These are phyloP conservation scores for Smallanthus sonchifolius DNA, from an alignment of 129 eudicot genomes.

Conservation along the genomic window DNA sequence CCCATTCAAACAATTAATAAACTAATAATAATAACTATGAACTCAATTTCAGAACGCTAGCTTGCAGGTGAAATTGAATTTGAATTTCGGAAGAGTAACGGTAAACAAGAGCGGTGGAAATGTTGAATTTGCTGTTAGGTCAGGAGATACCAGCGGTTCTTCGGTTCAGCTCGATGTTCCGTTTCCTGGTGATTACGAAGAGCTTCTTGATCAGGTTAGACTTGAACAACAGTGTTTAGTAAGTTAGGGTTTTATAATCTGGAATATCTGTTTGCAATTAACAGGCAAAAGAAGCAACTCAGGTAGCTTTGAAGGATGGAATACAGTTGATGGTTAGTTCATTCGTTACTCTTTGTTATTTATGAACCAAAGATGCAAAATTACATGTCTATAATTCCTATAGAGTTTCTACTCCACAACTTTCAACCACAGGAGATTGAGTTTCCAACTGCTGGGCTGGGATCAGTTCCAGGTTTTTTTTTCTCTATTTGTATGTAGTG, in stretches of 20 bases:
- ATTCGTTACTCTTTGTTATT: slow-evolving; percentile 14
- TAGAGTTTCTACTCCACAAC: slow-evolving; percentile 59
- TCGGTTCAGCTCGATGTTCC: slow-evolving; percentile 52
- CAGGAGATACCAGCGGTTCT: slow-evolving; percentile 33
- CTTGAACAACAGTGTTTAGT: neutral
- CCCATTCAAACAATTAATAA: too few relatives aligned
- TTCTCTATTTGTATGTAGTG: neutral
- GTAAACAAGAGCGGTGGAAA: slow-evolving; percentile 23
- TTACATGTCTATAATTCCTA: slow-evolving; percentile 25
- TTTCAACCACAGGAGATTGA: slow-evolving; percentile 89
- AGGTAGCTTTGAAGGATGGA: slow-evolving; percentile 66
- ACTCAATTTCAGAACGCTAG: slow-evolving; percentile 21
- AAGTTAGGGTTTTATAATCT: neutral
- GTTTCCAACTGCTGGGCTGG: slow-evolving; percentile 96
- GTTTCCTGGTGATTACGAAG: slow-evolving; percentile 64
- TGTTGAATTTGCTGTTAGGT: slow-evolving; percentile 23
- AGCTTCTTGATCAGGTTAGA: slow-evolving; percentile 68
- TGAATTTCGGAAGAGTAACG: slow-evolving; percentile 14
- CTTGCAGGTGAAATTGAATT: slow-evolving; percentile 23
- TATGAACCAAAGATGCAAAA: slow-evolving; percentile 19
- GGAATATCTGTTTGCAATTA: slow-evolving; percentile 6
- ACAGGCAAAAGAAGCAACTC: slow-evolving; percentile 88
- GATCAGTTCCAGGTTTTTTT: slow-evolving; percentile 82
- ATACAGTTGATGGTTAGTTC: slow-evolving; percentile 77
- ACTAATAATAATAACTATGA: too few relatives aligned